phyloP scores from a whole-genome alignment of 495 filamentous ascomycete genomes.

The Penicillium manginii region DNA sequence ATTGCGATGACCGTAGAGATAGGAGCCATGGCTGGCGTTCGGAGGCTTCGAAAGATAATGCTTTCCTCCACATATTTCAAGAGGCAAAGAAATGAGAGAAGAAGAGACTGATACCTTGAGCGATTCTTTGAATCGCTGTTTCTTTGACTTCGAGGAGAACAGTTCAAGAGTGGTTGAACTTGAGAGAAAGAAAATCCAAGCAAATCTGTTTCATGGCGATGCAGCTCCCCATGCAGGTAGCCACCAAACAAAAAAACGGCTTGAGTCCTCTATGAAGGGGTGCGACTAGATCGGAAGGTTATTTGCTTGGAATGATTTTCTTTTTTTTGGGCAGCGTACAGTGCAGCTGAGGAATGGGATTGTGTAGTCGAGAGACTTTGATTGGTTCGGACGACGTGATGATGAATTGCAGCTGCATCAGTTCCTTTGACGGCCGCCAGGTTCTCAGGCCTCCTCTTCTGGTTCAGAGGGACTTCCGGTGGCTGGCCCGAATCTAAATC shows the following conservation, averaged over 20 bases:
- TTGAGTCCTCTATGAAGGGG: no score
- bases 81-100: neutral
- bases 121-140: neutral
- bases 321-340: neutral
- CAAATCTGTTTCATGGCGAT: neutral
- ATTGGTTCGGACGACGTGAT: neutral
- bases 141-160: neutral
- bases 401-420: neutral
- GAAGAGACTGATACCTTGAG: no score
- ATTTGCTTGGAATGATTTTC: neutral
- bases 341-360: neutral
- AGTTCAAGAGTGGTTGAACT: neutral
- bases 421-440: neutral
- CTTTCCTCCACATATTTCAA: neutral
- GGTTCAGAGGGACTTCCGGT: neutral
- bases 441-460: neutral
- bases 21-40: conserved; percentile 44
- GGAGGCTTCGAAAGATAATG: neutral
- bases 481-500: neutral
- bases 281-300: neutral
- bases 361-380: neutral
- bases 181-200: neutral
- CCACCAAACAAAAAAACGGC: neutral
- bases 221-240: neutral
- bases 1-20: conserved; percentile 58